These are phyloP conservation scores for Skeletonema tropicum DNA, from an alignment of 108 stramenopile species.

Conservation along the genomic window DNA sequence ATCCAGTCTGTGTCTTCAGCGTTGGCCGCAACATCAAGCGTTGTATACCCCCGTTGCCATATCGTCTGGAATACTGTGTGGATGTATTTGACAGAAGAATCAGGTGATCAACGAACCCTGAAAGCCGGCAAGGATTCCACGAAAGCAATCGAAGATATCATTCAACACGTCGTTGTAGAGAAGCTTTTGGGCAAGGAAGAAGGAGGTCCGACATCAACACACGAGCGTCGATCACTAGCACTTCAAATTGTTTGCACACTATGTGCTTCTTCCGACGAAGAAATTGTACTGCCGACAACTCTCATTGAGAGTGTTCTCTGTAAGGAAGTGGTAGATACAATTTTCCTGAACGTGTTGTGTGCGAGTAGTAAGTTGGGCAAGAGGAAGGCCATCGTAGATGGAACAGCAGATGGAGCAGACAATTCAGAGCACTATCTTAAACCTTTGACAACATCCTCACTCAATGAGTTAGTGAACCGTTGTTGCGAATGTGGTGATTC, in stretches of 20 bases:
- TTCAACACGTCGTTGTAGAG: conserved; percentile 62
- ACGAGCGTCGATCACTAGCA: conserved; percentile 68
- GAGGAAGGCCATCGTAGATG: conserved; percentile 17
- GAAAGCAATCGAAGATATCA: conserved; percentile 47
- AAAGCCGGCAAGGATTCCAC: conserved; percentile 27
- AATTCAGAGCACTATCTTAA: conserved; percentile 38
- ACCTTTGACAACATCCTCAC: conserved; percentile 31
- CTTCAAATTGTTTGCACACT: conserved; percentile 64
- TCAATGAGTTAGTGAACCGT: conserved; percentile 18
- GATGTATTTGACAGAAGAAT: conserved; percentile 60
- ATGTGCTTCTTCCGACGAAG: conserved; percentile 50
- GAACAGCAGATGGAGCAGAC: not conserved
- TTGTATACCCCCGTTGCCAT: conserved; percentile 77
- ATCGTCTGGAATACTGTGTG: conserved; percentile 85
- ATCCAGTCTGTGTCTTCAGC: conserved; percentile 49
- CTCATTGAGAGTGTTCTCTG: conserved; percentile 55
- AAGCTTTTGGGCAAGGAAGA: conserved; percentile 40
- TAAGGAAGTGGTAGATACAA: conserved; percentile 52
- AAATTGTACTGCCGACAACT: conserved; percentile 42
- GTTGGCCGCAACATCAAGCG: conserved; percentile 61
- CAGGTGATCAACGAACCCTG: conserved; percentile 21
- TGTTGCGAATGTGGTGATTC: conserved; percentile 31
- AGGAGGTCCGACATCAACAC: conserved; percentile 51
- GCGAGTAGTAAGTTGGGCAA: conserved; percentile 46
- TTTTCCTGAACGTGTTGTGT: conserved; percentile 73